Conservation (phyloP, 768 basidiomycete genomes). For the Pholiota molesta region DNA sequence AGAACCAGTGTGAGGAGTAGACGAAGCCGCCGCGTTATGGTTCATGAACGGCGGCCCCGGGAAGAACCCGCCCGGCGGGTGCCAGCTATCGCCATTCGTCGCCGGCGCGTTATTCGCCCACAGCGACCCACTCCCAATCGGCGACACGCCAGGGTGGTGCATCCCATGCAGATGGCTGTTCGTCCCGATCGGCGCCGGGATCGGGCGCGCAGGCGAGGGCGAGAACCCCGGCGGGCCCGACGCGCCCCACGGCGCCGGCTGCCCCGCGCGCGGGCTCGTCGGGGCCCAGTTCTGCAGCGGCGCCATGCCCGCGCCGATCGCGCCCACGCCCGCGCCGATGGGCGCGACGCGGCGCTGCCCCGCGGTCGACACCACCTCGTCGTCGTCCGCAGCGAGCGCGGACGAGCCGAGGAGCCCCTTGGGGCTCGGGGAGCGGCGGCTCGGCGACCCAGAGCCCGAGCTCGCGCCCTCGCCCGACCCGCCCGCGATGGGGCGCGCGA, state of each 20-base stretch:
- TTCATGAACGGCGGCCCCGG: constrained; percentile 45
- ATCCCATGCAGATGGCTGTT: constrained; percentile 19
- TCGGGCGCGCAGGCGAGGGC: constrained; percentile 22
- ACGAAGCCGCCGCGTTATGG: constrained; percentile 53
- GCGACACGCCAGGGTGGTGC: constrained; percentile 23
- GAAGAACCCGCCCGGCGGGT: constrained; percentile 49
- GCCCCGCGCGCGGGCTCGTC: constrained; percentile 47
- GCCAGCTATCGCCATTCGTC: constrained; percentile 48
- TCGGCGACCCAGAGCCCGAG: constrained; percentile 65
- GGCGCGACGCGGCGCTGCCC: constrained; percentile 44
- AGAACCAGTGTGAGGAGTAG: constrained; percentile 41
- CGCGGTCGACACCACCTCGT: constrained; percentile 65
- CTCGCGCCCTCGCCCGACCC: constrained; percentile 45
- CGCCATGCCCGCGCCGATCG: constrained; percentile 24
- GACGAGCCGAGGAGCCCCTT: constrained; percentile 78
- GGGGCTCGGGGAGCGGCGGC: constrained; percentile 50
- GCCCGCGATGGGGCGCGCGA: constrained; percentile 59
- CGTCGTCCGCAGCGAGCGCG: constrained; percentile 77
- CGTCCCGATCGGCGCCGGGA: constrained; percentile 20
- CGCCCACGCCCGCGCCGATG: constrained; percentile 23
- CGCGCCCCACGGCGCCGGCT: constrained; percentile 51
- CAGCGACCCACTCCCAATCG: constrained; percentile 31
- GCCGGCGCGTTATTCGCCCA: constrained; percentile 43
- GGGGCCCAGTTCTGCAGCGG: constrained; percentile 52
- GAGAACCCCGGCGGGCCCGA: constrained; percentile 40